A percentile compares a stretch with the other conserved stretches of the same genome.
phyloP scores from a whole-genome alignment of 2,329 filamentous ascomycete genomes.

The Ambrosiella beaveri region DNA sequence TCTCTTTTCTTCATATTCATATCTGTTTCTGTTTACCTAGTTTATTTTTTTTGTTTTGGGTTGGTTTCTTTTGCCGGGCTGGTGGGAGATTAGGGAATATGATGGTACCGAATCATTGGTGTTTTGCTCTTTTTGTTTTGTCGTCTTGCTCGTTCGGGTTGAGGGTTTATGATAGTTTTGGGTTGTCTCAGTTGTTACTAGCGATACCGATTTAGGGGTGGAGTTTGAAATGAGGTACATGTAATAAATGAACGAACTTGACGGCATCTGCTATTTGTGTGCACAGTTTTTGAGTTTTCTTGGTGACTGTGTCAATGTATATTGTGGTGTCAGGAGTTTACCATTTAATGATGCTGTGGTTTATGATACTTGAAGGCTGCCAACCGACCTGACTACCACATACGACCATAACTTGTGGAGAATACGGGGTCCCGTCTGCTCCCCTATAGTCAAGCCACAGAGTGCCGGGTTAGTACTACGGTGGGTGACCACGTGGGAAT shows the following conservation, averaged over 20 bases:
- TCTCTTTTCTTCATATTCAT: not conserved
- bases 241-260: not conserved
- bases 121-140: not conserved
- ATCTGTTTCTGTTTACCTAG: not conserved
- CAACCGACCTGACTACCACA: too few species aligned
- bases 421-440: too few species aligned
- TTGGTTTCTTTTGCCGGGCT: not conserved
- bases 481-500: too few species aligned
- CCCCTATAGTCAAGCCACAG: too few species aligned
- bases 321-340: too few species aligned
- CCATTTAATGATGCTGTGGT: too few species aligned
- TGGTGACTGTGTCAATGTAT: too few species aligned
- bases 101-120: not conserved
- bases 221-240: not conserved
- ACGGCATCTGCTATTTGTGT: not conserved
- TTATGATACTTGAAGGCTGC: too few species aligned
- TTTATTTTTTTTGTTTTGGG: slow-evolving; percentile 1
- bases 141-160: not conserved
- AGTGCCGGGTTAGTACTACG: too few species aligned
- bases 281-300: too few species aligned
- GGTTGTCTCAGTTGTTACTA: not conserved
- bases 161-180: not conserved
- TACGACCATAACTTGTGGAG: too few species aligned
- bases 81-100: not conserved
- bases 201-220: not conserved